Evolutionary conservation across 257 asterid species (phyloP).

Genomic region (Cynanchum wilfordii): DNA sequence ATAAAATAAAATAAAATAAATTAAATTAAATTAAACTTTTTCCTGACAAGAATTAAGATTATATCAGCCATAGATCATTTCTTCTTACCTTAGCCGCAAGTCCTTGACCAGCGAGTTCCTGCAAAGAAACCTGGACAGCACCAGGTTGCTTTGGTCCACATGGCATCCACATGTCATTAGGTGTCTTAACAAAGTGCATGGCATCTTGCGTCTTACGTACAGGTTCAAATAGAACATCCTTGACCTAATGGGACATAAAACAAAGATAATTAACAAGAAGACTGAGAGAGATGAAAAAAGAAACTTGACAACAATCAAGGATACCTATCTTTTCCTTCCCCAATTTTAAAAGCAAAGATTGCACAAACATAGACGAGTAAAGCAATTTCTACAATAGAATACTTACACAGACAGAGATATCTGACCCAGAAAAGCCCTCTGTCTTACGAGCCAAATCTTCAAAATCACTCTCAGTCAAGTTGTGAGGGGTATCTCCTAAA

Average conservation of each 20-base stretch:
- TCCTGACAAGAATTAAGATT: not conserved
- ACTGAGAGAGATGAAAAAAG: not conserved
- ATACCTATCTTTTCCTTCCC: not conserved
- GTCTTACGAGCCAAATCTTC: conserved; percentile 41
- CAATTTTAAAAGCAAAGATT: not conserved
- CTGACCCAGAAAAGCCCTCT: conserved; percentile 59
- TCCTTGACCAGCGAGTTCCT: conserved; percentile 79
- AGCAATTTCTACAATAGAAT: not conserved
- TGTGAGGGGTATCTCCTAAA: conserved; percentile 54
- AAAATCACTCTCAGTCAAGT: conserved; percentile 42
- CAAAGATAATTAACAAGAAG: not conserved
- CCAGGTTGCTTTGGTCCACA: conserved; percentile 90
- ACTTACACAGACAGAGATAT: conserved; percentile 52
- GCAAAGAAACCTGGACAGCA: conserved; percentile 80
- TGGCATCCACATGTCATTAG: conserved; percentile 70
- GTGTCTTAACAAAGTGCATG: conserved; percentile 55
- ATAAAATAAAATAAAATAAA: no score
- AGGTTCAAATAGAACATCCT: conserved; percentile 94
- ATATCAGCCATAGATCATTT: not conserved
- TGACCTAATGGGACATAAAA: conserved; percentile 50
- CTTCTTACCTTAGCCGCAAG: conserved; percentile 68
- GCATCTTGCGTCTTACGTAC: conserved; percentile 98
- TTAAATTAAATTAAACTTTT: no score
- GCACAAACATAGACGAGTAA: not conserved
- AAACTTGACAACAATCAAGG: not conserved